Conservation (phyloP, 139 green algal species). For the Raphidocelis subcapitata region DNA sequence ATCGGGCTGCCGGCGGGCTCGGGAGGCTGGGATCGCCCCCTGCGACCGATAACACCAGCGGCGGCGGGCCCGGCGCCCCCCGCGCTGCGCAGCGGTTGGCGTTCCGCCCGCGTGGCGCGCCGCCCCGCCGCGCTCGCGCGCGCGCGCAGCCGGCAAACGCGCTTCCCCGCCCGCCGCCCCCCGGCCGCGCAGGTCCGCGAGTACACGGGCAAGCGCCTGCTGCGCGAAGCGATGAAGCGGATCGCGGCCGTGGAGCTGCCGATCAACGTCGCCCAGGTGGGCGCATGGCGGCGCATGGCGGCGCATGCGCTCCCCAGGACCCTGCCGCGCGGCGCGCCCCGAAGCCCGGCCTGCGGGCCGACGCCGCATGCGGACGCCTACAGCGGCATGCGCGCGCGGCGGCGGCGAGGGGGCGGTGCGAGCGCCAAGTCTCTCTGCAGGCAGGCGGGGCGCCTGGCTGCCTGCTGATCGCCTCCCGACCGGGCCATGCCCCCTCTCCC, state of each 20-base stretch:
- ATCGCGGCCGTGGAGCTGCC: conserved; percentile 73
- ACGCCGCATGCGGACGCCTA: too few relatives aligned
- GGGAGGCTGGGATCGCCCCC: background rate
- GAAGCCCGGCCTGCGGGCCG: background rate
- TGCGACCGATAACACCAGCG: too few relatives aligned
- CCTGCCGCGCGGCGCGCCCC: background rate
- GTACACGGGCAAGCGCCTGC: conserved; percentile 80
- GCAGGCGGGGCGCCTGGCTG: background rate
- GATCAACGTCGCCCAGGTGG: conserved; percentile 47
- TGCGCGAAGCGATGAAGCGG: conserved; percentile 63
- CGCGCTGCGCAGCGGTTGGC: too few relatives aligned
- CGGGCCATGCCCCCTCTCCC: background rate
- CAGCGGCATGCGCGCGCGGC: too few relatives aligned
- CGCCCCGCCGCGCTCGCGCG: too few relatives aligned
- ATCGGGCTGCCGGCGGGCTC: background rate
- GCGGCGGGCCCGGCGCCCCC: too few relatives aligned
- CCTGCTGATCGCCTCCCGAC: conserved; percentile 4
- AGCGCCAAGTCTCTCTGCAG: too few relatives aligned
- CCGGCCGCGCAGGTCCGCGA: conserved; percentile 53
- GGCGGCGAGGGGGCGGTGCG: too few relatives aligned
- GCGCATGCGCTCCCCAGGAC: background rate
- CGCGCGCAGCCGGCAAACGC: background rate
- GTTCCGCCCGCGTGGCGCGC: too few relatives aligned
- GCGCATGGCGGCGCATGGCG: background rate
- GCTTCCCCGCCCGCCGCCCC: background rate